Evolutionary conservation across 78 protist genomes (phyloP).

Genomic region (Polysphondylium violaceum): DNA sequence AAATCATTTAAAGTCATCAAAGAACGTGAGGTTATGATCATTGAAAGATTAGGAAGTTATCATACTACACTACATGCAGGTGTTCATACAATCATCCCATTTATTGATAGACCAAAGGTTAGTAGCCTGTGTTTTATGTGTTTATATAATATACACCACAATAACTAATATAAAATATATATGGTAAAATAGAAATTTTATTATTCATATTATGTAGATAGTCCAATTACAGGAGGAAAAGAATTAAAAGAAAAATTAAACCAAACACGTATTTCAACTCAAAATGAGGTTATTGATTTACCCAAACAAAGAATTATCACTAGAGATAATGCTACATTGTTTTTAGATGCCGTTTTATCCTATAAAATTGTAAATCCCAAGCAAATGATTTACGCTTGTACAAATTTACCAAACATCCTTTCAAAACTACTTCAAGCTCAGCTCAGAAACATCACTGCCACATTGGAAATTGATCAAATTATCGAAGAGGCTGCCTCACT

Average conservation of each 20-base stretch:
- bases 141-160: too few species aligned
- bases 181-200: not conserved
- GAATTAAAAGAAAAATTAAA: conserved; percentile 16
- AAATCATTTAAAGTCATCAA: not conserved
- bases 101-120: conserved; percentile 20
- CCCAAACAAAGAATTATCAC: conserved; percentile 27
- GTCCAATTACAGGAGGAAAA: conserved; percentile 9
- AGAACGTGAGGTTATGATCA: conserved; percentile 6
- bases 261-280: conserved; percentile 19
- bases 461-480: conserved; percentile 26
- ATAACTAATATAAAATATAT: too few species aligned
- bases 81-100: conserved; percentile 8
- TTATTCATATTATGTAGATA: conserved; percentile 24
- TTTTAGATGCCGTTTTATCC: conserved; percentile 29
- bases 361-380: conserved; percentile 22
- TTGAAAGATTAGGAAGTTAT: conserved; percentile 21
- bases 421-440: conserved; percentile 26
- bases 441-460: conserved; percentile 10
- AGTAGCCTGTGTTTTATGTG: not conserved
- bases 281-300: conserved; percentile 25
- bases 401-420: conserved; percentile 30
- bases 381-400: conserved; percentile 26
- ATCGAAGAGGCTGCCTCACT: conserved; percentile 1
- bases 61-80: conserved; percentile 26
- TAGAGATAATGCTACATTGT: conserved; percentile 14